Conservation (phyloP, 306 rosid genomes). For the Cotoneaster glaucophyllus region DNA sequence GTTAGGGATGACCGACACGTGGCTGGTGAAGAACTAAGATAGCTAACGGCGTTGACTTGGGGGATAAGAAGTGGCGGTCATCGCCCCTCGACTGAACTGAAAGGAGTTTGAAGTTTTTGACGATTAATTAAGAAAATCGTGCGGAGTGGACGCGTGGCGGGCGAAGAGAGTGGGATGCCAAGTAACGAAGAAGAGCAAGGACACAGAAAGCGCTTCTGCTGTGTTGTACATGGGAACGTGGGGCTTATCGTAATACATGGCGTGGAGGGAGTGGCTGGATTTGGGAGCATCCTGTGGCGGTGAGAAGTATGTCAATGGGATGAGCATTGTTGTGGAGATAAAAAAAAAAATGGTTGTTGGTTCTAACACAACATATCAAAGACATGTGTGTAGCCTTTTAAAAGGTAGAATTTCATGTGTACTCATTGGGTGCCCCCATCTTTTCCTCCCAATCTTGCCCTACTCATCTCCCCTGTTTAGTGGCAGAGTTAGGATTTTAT, state of each 20-base stretch:
- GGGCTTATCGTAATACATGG: slow-evolving; percentile 23
- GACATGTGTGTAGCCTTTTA: not conserved
- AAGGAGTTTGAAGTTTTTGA: not conserved
- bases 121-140: not conserved
- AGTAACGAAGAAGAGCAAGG: not conserved
- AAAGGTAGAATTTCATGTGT: too few relatives aligned
- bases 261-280: not conserved
- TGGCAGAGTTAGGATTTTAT: too few relatives aligned
- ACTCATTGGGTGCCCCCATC: not conserved
- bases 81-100: not conserved
- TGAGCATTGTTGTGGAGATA: not conserved
- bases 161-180: not conserved
- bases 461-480: not conserved
- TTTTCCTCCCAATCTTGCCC: not conserved
- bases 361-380: not conserved
- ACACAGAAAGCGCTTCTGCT: not conserved
- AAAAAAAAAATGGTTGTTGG: too few relatives aligned
- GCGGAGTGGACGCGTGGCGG: slow-evolving; percentile 3
- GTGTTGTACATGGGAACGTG: not conserved
- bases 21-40: slow-evolving; percentile 2
- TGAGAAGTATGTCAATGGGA: not conserved
- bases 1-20: slow-evolving; percentile 1
- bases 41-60: slow-evolving; percentile 5
- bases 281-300: not conserved
- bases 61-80: slow-evolving; percentile 17